These are phyloP conservation scores for Allomyces macrogynus DNA, from an alignment of 192 early-diverging fungal species.

Conservation along the genomic window DNA sequence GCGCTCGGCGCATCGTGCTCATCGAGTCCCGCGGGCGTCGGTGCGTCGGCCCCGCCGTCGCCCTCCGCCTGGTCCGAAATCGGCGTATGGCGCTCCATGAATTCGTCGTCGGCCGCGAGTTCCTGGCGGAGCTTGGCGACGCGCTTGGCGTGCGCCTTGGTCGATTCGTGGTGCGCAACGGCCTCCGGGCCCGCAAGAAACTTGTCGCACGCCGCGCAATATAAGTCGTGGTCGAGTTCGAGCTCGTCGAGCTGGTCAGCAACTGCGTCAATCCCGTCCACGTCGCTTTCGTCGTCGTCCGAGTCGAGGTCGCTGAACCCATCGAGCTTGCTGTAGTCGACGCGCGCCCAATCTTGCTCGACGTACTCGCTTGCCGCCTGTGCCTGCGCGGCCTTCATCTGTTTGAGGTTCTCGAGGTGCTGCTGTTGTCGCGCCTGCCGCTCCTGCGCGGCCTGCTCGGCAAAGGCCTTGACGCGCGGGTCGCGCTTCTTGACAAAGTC, in stretches of 20 bases:
- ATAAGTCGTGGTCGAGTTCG: conserved; percentile 39
- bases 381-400: conserved; percentile 5
- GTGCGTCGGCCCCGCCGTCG: too few species aligned
- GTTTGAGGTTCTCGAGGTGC: too few species aligned
- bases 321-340: conserved; percentile 25
- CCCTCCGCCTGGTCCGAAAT: too few species aligned
- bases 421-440: conserved; percentile 32
- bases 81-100: too few species aligned
- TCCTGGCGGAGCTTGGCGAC: too few species aligned
- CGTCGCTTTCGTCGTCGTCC: conserved; percentile 2
- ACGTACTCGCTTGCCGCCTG: conserved; percentile 40
- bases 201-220: conserved; percentile 76
- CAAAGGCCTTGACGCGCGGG: conserved; percentile 57
- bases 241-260: conserved; percentile 19
- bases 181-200: too few species aligned
- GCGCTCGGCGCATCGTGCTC: too few species aligned
- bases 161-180: too few species aligned
- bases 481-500: conserved; percentile 68
- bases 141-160: too few species aligned
- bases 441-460: conserved; percentile 28
- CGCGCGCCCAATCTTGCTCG: conserved; percentile 54
- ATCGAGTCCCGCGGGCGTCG: too few species aligned
- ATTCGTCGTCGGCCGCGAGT: too few species aligned
- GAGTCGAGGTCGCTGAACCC: conserved; percentile 6
- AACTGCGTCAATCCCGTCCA: conserved; percentile 8